A percentile compares a stretch with the other conserved stretches of the same genome.
Evolutionary conservation across 192 early-diverging fungal species (phyloP).

Genomic region (Umbelopsis sp.): DNA sequence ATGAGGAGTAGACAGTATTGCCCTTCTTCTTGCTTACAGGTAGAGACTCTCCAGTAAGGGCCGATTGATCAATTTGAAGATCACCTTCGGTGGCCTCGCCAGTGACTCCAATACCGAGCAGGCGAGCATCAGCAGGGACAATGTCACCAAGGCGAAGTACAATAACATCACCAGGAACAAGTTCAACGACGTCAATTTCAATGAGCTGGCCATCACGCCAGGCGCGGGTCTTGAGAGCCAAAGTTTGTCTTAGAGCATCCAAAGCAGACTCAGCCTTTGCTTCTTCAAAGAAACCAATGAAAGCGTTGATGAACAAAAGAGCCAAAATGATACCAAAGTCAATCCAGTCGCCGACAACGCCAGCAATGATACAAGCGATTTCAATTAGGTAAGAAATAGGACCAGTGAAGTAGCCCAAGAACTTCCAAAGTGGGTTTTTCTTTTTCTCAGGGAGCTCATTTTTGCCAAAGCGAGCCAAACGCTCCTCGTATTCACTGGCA

Average conservation of each 20-base stretch:
- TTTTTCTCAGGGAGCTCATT: slow-evolving; percentile 85
- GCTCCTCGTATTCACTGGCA: slow-evolving; percentile 64
- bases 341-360: slow-evolving; percentile 67
- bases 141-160: slow-evolving; percentile 90
- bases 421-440: slow-evolving; percentile 81
- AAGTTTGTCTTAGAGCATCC: slow-evolving; percentile 92
- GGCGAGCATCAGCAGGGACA: slow-evolving; percentile 84
- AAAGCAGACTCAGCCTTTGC: slow-evolving; percentile 91
- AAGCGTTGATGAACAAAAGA: slow-evolving; percentile 82
- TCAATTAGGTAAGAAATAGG: slow-evolving; percentile 89
- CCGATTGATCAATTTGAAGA: slow-evolving; percentile 87
- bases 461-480: slow-evolving; percentile 72
- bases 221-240: slow-evolving; percentile 82
- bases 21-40: slow-evolving; percentile 82
- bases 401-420: slow-evolving; percentile 79
- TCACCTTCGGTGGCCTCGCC: slow-evolving; percentile 69
- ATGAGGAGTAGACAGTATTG: slow-evolving; percentile 83
- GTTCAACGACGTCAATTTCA: slow-evolving; percentile 65
- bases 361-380: slow-evolving; percentile 79
- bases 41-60: slow-evolving; percentile 90
- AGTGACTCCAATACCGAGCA: slow-evolving; percentile 70
- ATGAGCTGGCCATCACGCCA: slow-evolving; percentile 78
- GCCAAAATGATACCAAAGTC: slow-evolving; percentile 86
- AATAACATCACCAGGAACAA: slow-evolving; percentile 89
- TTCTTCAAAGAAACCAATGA: slow-evolving; percentile 94